Evolutionary conservation across 2,329 filamentous ascomycete genomes (phyloP).

Genomic region (Trichophyton simii): DNA sequence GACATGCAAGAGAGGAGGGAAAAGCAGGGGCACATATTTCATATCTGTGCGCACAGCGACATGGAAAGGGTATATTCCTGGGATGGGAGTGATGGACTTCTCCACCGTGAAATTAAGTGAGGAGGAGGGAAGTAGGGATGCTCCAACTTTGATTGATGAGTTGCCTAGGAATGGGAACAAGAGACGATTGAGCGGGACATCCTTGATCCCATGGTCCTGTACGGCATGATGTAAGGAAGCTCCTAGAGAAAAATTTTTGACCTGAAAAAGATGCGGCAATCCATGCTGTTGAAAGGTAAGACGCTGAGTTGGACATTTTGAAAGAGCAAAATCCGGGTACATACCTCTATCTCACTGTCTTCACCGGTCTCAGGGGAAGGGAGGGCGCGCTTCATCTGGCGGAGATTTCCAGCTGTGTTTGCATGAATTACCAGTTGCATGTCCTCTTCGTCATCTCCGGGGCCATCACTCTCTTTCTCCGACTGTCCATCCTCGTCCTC

Average conservation of each 20-base stretch:
- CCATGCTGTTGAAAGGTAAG: conserved; percentile 20
- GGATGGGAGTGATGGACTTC: conserved; percentile 22
- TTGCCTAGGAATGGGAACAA: conserved; percentile 23
- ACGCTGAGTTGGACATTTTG: background rate
- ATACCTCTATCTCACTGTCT: conserved; percentile 19
- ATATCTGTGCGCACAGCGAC: conserved; percentile 22
- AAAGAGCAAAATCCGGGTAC: background rate
- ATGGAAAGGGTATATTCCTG: conserved; percentile 24
- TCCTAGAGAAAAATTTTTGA: conserved; percentile 23
- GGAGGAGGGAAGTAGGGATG: conserved; percentile 23
- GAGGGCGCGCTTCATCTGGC: conserved; percentile 16
- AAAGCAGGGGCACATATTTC: conserved; percentile 18
- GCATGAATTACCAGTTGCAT: conserved; percentile 23
- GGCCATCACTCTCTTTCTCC: conserved; percentile 6
- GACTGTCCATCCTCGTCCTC: conserved; percentile 12
- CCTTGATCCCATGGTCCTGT: conserved; percentile 17
- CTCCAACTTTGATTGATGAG: conserved; percentile 20
- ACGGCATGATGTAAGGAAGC: conserved; percentile 22
- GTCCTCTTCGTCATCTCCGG: conserved; percentile 12
- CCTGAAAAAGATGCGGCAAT: conserved; percentile 20
- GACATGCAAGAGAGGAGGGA: conserved; percentile 22
- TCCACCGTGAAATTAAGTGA: conserved; percentile 20
- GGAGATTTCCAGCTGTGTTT: conserved; percentile 22
- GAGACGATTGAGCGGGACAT: conserved; percentile 12
- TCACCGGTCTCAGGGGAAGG: conserved; percentile 20